These are phyloP conservation scores for Monilinia aucupariae DNA, from an alignment of 2,329 filamentous ascomycete genomes.

Conservation along the genomic window DNA sequence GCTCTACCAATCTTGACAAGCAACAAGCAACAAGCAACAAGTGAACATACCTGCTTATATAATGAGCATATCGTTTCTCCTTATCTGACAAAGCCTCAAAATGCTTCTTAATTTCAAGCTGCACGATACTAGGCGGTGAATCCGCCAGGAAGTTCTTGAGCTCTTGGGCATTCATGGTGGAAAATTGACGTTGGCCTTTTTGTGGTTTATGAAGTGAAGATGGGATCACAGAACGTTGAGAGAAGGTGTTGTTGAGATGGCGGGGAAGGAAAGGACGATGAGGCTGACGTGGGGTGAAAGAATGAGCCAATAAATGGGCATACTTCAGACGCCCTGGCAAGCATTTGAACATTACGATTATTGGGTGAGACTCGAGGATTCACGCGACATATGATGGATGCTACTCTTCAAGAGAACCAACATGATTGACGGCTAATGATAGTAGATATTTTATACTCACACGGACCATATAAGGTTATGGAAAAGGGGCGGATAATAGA, in stretches of 20 bases:
- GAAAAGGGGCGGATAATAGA: too few species aligned
- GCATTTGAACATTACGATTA: conserved; percentile 3
- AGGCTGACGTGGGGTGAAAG: conserved; percentile 15
- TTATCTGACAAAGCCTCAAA: conserved; percentile 72
- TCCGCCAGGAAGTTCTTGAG: conserved; percentile 81
- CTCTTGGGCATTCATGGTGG: conserved; percentile 52
- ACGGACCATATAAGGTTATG: too few species aligned
- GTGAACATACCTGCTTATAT: conserved; percentile 64
- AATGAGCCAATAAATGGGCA: conserved; percentile 9
- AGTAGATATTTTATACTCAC: neutral
- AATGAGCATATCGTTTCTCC: conserved; percentile 88
- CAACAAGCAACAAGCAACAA: neutral
- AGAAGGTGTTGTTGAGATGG: neutral
- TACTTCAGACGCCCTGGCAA: conserved; percentile 4
- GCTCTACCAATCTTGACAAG: neutral
- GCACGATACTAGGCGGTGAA: conserved; percentile 80
- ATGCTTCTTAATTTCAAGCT: conserved; percentile 85
- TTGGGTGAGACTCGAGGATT: neutral
- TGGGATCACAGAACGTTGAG: conserved; percentile 14
- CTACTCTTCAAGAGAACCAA: too few species aligned
- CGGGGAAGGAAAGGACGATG: conserved; percentile 6
- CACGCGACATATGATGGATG: too few species aligned
- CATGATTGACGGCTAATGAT: neutral
- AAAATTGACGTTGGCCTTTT: conserved; percentile 26
- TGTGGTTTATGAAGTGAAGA: conserved; percentile 24